Conservation (phyloP, 176 grass and related monocot genomes). For the Triticum monococcum region DNA sequence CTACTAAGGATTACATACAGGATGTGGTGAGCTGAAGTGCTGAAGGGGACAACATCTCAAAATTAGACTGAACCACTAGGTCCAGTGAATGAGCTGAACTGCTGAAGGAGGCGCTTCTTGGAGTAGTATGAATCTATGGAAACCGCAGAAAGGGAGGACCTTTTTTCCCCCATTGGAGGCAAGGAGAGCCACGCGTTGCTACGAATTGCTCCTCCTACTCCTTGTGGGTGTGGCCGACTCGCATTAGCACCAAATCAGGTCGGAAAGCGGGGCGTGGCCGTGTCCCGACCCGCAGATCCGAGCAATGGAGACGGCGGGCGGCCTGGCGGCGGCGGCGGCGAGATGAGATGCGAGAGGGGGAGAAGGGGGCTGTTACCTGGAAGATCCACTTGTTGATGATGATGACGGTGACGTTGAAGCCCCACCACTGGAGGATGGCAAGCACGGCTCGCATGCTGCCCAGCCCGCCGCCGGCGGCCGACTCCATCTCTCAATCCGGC, state of each 20-base stretch:
- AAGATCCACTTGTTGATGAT: slow-evolving; percentile 99
- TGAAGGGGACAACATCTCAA: no score
- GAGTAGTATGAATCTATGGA: not conserved
- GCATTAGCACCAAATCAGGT: not conserved
- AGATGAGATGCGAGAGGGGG: not conserved
- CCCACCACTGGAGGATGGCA: slow-evolving; percentile 95
- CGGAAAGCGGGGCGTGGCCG: not conserved
- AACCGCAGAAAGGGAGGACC: not conserved
- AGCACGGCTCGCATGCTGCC: slow-evolving; percentile 59
- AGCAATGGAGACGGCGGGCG: not conserved
- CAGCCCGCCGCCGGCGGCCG: slow-evolving; percentile 35
- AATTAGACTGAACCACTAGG: not conserved
- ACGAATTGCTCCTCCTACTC: not conserved
- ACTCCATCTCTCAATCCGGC: slow-evolving; percentile 37
- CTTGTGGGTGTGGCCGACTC: not conserved
- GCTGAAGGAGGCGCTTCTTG: not conserved
- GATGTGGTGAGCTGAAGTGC: no score
- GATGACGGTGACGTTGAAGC: slow-evolving; percentile 96
- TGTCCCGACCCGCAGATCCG: not conserved
- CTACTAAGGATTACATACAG: not conserved
- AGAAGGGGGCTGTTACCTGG: slow-evolving; percentile 40
- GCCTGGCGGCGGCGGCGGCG: not conserved
- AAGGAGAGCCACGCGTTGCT: not conserved
- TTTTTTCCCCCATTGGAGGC: not conserved
- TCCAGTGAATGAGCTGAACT: not conserved